Conservation (phyloP, 163 green algal genomes). For the Trebouxiophyceae sp. region DNA sequence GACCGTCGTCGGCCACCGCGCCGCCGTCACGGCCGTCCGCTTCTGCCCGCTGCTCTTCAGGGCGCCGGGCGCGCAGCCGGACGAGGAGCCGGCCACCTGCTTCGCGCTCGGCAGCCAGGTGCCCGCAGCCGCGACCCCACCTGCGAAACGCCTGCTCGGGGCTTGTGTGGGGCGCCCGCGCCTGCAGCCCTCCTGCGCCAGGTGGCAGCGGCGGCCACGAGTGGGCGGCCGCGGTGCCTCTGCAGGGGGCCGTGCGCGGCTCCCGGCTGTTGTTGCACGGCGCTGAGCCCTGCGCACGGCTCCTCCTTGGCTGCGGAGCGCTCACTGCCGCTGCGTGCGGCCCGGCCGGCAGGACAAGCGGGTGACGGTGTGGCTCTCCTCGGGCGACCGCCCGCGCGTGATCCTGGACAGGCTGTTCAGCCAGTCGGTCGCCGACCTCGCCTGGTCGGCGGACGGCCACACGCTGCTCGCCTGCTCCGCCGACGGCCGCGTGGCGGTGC, state of each 20-base stretch:
- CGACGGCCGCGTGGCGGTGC: slow-evolving; percentile 49
- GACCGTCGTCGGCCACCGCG: slow-evolving; percentile 60
- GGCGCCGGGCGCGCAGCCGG: slow-evolving; percentile 2
- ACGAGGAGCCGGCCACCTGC: neutral
- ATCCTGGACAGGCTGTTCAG: slow-evolving; percentile 49
- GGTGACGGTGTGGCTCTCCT: slow-evolving; percentile 28
- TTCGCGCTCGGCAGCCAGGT: slow-evolving; percentile 45
- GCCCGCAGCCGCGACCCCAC: too few relatives aligned
- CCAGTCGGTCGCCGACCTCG: slow-evolving; percentile 62
- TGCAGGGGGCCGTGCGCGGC: too few relatives aligned
- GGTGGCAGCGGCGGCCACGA: too few relatives aligned
- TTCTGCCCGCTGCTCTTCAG: slow-evolving; percentile 73
- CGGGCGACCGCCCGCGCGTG: slow-evolving; percentile 28
- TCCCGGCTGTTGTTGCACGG: too few relatives aligned
- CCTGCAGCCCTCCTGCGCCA: too few relatives aligned
- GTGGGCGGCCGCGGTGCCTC: too few relatives aligned
- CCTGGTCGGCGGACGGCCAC: slow-evolving; percentile 68
- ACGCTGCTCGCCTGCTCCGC: slow-evolving; percentile 67
- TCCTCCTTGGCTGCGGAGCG: too few relatives aligned
- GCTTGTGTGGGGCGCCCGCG: too few relatives aligned
- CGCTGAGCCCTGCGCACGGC: too few relatives aligned
- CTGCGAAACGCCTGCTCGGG: too few relatives aligned
- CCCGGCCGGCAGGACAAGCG: slow-evolving; percentile 52
- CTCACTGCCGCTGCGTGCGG: too few relatives aligned
- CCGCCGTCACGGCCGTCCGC: slow-evolving; percentile 49